A percentile compares a stretch with the other conserved stretches of the same genome.
These are phyloP conservation scores for Globisporangium nodosum DNA, from an alignment of 352 stramenopile species.

Conservation along the genomic window DNA sequence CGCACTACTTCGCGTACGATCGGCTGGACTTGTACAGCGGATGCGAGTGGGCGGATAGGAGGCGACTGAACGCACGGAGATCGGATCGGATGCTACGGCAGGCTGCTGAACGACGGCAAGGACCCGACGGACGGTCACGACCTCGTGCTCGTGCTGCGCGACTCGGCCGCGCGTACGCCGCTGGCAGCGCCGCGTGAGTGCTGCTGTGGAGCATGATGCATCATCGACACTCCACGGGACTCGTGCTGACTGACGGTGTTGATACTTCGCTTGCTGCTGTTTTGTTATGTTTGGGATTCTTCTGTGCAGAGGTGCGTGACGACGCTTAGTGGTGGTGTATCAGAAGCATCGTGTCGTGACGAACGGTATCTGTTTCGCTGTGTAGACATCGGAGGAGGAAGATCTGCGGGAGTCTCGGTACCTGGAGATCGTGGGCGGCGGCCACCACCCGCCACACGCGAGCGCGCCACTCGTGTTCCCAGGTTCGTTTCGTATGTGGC, in stretches of 20 bases:
- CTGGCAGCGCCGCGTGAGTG: conserved; percentile 32
- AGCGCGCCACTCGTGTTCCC: conserved; percentile 53
- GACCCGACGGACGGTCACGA: conserved; percentile 45
- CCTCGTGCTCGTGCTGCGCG: conserved; percentile 60
- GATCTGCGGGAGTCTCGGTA: conserved; percentile 9
- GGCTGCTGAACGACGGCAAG: conserved; percentile 47
- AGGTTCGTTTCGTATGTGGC: conserved; percentile 21
- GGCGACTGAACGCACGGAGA: background rate
- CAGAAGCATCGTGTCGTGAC: background rate
- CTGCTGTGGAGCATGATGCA: background rate
- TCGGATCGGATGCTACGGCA: conserved; percentile 7
- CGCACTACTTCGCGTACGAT: conserved; percentile 51
- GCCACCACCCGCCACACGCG: conserved; percentile 33
- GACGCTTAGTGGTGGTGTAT: background rate
- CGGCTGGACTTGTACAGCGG: background rate
- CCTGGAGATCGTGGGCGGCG: conserved; percentile 60
- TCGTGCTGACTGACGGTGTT: background rate
- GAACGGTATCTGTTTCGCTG: background rate
- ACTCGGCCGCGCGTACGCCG: conserved; percentile 31
- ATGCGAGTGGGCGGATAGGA: background rate
- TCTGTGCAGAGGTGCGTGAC: background rate
- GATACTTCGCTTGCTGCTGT: background rate
- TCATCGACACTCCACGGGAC: background rate
- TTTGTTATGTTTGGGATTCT: background rate
- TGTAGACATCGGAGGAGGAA: background rate